Evolutionary conservation across 2,329 filamentous ascomycete genomes (phyloP), one percentile per base, ranked within the genome.

Genomic region (Colletotrichum sp.): DNA sequence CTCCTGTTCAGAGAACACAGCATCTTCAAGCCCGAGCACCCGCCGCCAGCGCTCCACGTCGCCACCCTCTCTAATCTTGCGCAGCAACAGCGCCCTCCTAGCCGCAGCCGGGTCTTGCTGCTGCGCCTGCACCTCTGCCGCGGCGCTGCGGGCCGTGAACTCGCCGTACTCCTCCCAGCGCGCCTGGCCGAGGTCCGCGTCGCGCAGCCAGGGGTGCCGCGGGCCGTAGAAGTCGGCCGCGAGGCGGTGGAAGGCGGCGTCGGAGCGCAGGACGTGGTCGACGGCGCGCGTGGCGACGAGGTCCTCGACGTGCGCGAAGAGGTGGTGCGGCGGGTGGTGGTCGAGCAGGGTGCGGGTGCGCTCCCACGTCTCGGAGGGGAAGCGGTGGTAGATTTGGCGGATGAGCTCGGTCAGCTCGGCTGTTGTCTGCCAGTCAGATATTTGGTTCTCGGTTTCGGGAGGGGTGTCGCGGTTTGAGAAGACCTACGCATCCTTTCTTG

Each of bases 291-390:
- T 66, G 4, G 44, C 32, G 25, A 78, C 30, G 29, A 78, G 77
- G 27, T 55, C 34, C 25, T 78, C 77, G 1, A 78, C n/a, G 52
- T 70, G 72, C 15, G 61, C 57, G 52, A 77, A 78, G 30, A 78
- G 66, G 25, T 25, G 30, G n/a, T 66, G 64, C 32, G 77, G 67
- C 7, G 76, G 34, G 8, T 25, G 27, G 30, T 36, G 25, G 6
- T 61, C 62, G 55, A 78, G 62, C 19, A 74, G 29, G 22, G 57
- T 32, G 25, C 52, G 52, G 7, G 69, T 75, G 34, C 22, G 32
- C 12, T 69, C 64, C 72, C 32, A 69, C 6, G 71, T 68, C 8
- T 75, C 75, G 25, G 64, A 30, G 15, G 75, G 77, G 25, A 78
- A 77, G 27, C 67, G 30, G 36, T 66, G 39, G 36, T 70, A 72